These are phyloP conservation scores for Pezicula radicicola DNA, from an alignment of 2,329 filamentous ascomycete genomes.

Conservation along the genomic window DNA sequence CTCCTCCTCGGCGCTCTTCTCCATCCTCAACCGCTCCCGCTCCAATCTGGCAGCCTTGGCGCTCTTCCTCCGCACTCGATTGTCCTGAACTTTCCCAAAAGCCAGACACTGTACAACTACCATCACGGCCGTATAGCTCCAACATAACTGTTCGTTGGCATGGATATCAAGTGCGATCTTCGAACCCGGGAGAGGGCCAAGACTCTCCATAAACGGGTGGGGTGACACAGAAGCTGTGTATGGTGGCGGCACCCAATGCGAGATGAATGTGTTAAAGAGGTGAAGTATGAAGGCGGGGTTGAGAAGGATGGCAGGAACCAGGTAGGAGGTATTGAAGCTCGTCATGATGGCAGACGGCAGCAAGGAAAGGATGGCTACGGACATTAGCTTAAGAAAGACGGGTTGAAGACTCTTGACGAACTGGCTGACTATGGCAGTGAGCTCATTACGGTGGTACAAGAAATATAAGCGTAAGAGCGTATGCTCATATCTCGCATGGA, in stretches of 20 bases:
- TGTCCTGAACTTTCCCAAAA: conserved; percentile 27
- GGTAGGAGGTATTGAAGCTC: conserved; percentile 23
- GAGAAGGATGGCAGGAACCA: conserved; percentile 33
- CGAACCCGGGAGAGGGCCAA: conserved; percentile 25
- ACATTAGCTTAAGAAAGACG: neutral
- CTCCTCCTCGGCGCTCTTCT: neutral
- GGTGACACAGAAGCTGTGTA: conserved; percentile 23
- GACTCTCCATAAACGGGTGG: conserved; percentile 24
- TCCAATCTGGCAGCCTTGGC: conserved; percentile 17
- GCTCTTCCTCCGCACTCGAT: conserved; percentile 17
- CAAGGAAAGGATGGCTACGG: neutral
- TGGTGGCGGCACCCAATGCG: conserved; percentile 28
- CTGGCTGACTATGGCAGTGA: neutral
- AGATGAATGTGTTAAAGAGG: conserved; percentile 34
- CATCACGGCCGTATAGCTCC: conserved; percentile 35
- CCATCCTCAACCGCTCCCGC: conserved; percentile 11
- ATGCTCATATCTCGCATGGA: no score
- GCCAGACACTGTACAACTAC: conserved; percentile 32
- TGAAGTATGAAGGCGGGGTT: conserved; percentile 37
- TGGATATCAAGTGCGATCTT: conserved; percentile 33
- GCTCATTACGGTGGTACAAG: neutral
- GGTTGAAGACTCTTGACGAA: neutral
- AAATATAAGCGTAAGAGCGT: no score
- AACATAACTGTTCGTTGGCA: conserved; percentile 32
- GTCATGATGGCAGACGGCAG: conserved; percentile 18